Evolutionary conservation across 2,329 filamentous ascomycete genomes (phyloP).

Genomic region (Paracamarosporium sp.): DNA sequence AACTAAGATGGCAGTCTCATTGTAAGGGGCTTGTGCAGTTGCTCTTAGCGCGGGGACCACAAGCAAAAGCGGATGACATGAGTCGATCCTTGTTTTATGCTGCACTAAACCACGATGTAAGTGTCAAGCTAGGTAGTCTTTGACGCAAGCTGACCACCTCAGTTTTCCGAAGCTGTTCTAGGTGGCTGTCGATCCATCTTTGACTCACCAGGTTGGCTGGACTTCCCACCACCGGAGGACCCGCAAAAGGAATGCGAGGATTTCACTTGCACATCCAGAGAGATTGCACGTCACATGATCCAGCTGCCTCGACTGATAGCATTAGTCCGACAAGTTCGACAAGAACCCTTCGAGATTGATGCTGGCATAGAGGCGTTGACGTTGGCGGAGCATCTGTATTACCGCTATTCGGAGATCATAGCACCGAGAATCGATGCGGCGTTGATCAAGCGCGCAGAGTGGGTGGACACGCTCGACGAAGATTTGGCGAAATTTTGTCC

Average conservation of each 20-base stretch:
- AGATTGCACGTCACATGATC: constrained; percentile 10
- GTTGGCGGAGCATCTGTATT: constrained; percentile 12
- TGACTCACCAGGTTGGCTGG: constrained; percentile 9
- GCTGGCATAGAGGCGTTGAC: neutral
- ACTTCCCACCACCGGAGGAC: constrained; percentile 10
- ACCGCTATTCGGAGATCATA: neutral
- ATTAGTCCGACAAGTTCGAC: constrained; percentile 7
- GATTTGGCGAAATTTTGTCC: constrained; percentile 5
- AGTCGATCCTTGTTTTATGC: constrained; percentile 12
- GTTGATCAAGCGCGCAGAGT: neutral
- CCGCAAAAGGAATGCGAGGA: neutral
- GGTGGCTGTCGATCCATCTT: constrained; percentile 7
- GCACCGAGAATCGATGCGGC: neutral
- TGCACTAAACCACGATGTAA: constrained; percentile 10
- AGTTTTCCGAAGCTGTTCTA: constrained; percentile 10
- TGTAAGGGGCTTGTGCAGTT: constrained; percentile 6
- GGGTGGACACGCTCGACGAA: constrained; percentile 5
- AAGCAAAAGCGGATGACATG: constrained; percentile 11
- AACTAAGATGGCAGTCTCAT: constrained; percentile 11
- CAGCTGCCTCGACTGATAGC: constrained; percentile 11
- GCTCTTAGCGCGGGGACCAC: constrained; percentile 8
- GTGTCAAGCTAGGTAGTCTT: neutral
- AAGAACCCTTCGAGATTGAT: constrained; percentile 3
- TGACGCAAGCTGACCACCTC: neutral
- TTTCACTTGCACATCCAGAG: neutral